Evolutionary conservation across 2,329 filamentous ascomycete genomes (phyloP), one percentile per base, ranked within the genome.

Genomic region (Meredithiella fracta): DNA sequence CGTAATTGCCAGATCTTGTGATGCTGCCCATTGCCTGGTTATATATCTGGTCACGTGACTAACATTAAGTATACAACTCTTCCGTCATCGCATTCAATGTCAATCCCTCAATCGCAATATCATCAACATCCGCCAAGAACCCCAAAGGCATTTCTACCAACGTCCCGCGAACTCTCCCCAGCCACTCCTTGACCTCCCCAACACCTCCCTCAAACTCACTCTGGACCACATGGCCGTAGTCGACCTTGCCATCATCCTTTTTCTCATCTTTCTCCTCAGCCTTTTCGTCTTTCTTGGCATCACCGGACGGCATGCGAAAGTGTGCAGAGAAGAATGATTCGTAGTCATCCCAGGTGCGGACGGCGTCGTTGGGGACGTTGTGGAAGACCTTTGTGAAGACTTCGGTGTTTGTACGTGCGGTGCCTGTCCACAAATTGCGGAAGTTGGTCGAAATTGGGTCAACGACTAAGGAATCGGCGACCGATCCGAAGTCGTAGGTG

Each of bases 91-190:
- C 73, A 69, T 90, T 89, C 60, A 89, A 69, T 22, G 77, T 75
- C 63, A 94, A 63, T 0, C 89, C 88, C 62, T 88, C 79, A 73
- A 89, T 83, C 3, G 90, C 91, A 67, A 96, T 82, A 66, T 96
- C 89, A 63, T 87, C 78, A 7, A 79, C 77, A 34, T 89, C 85
- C 63, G 84, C 83, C 66, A 95, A 71, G 72, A 96, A 96, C 61
- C 87, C 73, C 62, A 96, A 72, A 26, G 89, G 88, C 90, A 96
- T 96, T 73, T 95, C 86, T 6, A 96, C 84, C 49, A 89, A 68
- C 7, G 77, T 85, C 1, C 85, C 85, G 59, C 80, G 76, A 40
- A 90, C 73, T 55, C 78, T 74, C 56, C 74, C 73, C 55, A 90
- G 70, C 69, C 80, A 76, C 53, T 83, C 78, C 70, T 87, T 89